phyloP scores from a whole-genome alignment of 2,329 filamentous ascomycete genomes.

The Diplodia sapinea region DNA sequence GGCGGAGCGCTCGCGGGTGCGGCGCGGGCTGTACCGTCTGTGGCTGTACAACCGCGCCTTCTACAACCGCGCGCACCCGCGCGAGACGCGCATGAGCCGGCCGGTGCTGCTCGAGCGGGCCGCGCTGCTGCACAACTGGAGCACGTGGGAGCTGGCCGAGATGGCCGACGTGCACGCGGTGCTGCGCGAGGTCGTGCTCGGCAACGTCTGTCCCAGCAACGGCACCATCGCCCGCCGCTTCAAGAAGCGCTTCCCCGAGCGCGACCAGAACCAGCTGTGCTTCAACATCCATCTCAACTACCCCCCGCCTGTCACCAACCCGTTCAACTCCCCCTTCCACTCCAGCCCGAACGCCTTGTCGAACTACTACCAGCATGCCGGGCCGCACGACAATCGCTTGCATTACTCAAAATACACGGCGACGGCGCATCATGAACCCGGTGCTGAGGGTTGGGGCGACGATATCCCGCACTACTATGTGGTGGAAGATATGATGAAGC shows the following conservation, averaged over 20 bases:
- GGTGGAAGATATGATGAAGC: constrained; percentile 68
- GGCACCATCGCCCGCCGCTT: constrained; percentile 65
- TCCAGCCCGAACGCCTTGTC: constrained; percentile 41
- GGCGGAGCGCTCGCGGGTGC: constrained; percentile 58
- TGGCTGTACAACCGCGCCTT: constrained; percentile 67
- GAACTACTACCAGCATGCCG: constrained; percentile 41
- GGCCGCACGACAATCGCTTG: constrained; percentile 45
- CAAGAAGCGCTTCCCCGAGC: constrained; percentile 60
- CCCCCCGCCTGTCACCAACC: constrained; percentile 52
- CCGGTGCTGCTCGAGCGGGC: constrained; percentile 59
- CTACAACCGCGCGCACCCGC: constrained; percentile 58
- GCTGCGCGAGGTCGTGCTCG: constrained; percentile 62
- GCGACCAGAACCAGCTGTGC: constrained; percentile 54
- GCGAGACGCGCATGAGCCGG: constrained; percentile 56
- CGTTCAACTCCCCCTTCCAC: constrained; percentile 39
- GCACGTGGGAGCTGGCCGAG: constrained; percentile 61
- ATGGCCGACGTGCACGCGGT: constrained; percentile 64
- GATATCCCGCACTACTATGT: constrained; percentile 69
- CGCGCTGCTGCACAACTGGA: constrained; percentile 65
- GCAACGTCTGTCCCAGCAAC: constrained; percentile 67
- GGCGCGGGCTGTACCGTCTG: constrained; percentile 64
- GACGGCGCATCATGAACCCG: constrained; percentile 58
- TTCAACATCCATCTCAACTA: constrained; percentile 62
- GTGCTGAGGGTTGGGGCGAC: constrained; percentile 68
- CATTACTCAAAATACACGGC: constrained; percentile 55